A percentile compares a stretch with the other conserved stretches of the same genome.
Evolutionary conservation across 257 asterid genomes (phyloP).

Genomic region (Penstemon davidsonii): DNA sequence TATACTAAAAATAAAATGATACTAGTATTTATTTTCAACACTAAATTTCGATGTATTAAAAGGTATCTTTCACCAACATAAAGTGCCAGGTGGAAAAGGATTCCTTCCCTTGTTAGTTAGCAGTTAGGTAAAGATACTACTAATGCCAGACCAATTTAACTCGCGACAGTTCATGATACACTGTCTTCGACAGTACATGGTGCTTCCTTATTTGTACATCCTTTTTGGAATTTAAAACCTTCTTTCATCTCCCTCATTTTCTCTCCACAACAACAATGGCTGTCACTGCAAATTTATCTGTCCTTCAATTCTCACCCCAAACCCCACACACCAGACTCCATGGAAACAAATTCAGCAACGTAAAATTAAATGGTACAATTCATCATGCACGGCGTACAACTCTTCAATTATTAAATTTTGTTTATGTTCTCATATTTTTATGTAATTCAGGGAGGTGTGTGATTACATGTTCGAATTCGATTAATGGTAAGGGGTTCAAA

Average conservation of each 20-base stretch:
- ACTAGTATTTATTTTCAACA: too few species aligned
- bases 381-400: conserved; percentile 23
- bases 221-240: neutral
- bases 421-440: conserved; percentile 7
- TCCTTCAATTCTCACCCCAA: conserved; percentile 51
- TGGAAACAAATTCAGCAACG: conserved; percentile 29
- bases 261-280: conserved; percentile 51
- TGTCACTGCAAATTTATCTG: conserved; percentile 47
- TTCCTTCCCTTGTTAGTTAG: conserved; percentile 38
- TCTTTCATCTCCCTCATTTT: conserved; percentile 22
- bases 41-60: neutral
- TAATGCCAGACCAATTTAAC: conserved; percentile 32
- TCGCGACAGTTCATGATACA: conserved; percentile 19
- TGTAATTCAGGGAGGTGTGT: conserved; percentile 43
- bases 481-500: conserved; percentile 44
- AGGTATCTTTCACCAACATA: conserved; percentile 13
- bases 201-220: conserved; percentile 21
- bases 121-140: conserved; percentile 11
- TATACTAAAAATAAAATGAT: too few species aligned
- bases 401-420: too few species aligned
- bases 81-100: conserved; percentile 18
- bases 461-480: conserved; percentile 56
- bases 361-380: conserved; percentile 35
- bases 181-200: neutral
- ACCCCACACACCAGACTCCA: conserved; percentile 26